Conservation (phyloP, 495 filamentous ascomycete species). For the Penicillium pancosmium region DNA sequence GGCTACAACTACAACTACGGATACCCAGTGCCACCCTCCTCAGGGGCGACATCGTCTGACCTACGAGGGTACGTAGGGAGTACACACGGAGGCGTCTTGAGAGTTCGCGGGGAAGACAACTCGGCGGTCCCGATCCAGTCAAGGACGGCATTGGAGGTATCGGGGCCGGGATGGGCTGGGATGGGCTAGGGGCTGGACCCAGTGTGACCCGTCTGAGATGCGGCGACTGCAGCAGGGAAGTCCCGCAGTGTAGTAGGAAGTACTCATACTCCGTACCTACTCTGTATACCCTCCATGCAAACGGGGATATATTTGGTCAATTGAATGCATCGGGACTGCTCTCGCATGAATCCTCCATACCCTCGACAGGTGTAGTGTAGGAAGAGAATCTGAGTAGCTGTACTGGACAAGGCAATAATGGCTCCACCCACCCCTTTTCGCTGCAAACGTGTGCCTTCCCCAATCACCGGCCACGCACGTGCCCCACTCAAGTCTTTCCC, state of each 20-base stretch:
- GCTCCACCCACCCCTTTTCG: constrained; percentile 29
- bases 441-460: constrained; percentile 37
- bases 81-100: constrained; percentile 3
- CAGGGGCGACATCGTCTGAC: constrained; percentile 30
- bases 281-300: too few species aligned
- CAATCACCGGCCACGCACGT: constrained; percentile 34
- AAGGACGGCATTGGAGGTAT: constrained; percentile 15
- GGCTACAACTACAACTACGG: background rate
- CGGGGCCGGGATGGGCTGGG: constrained; percentile 12
- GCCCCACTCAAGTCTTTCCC: constrained; percentile 20
- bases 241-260: too few species aligned
- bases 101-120: constrained; percentile 24
- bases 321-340: too few species aligned
- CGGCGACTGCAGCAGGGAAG: background rate
- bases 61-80: constrained; percentile 9
- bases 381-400: too few species aligned
- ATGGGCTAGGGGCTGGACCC: constrained; percentile 11
- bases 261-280: too few species aligned
- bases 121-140: constrained; percentile 20
- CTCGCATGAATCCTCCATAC: too few species aligned
- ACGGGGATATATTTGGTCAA: too few species aligned
- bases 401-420: background rate
- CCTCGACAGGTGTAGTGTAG: background rate
- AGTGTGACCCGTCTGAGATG: constrained; percentile 12
- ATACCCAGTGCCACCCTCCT: constrained; percentile 2